A percentile compares a stretch with the other conserved stretches of the same genome.
Conservation (phyloP, 768 basidiomycete genomes). For the Lactarius sanguifluus region DNA sequence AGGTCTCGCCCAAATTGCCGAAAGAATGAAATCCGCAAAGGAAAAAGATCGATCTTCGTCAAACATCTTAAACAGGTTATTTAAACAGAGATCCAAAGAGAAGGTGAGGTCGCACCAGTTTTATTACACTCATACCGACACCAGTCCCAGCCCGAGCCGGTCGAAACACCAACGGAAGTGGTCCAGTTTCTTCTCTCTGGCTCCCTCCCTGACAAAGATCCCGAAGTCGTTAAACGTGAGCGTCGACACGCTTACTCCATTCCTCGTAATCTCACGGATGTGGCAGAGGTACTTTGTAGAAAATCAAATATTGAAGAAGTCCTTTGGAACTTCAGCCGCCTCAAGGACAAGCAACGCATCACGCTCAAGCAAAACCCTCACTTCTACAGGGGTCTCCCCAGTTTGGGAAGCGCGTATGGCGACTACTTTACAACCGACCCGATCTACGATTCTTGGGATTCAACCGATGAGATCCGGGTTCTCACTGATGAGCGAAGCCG, state of each 20-base stretch:
- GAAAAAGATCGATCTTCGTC: background rate
- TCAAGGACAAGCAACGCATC: constrained; percentile 8
- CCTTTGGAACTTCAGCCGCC: constrained; percentile 22
- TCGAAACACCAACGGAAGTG: constrained; percentile 1
- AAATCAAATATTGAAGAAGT: constrained; percentile 7
- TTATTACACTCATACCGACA: background rate
- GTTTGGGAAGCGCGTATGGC: background rate
- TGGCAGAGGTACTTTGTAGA: constrained; percentile 11
- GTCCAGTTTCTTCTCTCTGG: constrained; percentile 9
- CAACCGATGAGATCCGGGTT: background rate
- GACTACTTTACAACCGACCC: background rate
- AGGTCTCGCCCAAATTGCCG: no score
- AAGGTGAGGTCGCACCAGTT: background rate
- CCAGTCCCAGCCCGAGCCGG: background rate
- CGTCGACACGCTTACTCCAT: background rate
- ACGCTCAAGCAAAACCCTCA: constrained; percentile 19
- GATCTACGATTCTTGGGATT: background rate
- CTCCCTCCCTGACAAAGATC: background rate
- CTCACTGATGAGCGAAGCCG: constrained; percentile 12
- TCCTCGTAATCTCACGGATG: background rate
- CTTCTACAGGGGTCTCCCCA: constrained; percentile 16
- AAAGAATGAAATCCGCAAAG: constrained; percentile 1
- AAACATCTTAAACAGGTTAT: background rate
- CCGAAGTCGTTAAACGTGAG: constrained; percentile 14
- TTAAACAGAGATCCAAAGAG: background rate